These are phyloP conservation scores for Neospora caninum DNA, from an alignment of 169 alveolate species.

Conservation along the genomic window DNA sequence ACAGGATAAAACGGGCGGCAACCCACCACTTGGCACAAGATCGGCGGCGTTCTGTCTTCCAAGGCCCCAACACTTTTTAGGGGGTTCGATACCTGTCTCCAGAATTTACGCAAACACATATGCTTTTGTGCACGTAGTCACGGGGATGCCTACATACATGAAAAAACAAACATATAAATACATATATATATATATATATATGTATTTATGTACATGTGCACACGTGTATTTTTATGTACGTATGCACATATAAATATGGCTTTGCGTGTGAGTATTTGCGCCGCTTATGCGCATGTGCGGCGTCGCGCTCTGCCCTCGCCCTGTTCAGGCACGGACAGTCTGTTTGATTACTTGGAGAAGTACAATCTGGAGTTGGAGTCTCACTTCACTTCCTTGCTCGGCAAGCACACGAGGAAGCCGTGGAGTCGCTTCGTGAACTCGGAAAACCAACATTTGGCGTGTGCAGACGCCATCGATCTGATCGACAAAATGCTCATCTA, in stretches of 20 bases:
- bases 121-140: no score
- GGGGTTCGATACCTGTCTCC: no score
- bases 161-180: background rate
- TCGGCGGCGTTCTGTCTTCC: no score
- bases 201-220: no score
- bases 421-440: slow-evolving; percentile 93
- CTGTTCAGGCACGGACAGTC: slow-evolving; percentile 86
- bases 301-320: slow-evolving; percentile 40
- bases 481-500: slow-evolving; percentile 95
- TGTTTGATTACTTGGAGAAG: slow-evolving; percentile 89
- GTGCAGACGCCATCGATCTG: slow-evolving; percentile 92
- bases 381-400: slow-evolving; percentile 87
- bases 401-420: slow-evolving; percentile 88
- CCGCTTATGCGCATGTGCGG: background rate
- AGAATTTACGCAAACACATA: no score
- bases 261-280: background rate
- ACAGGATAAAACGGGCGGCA: no score
- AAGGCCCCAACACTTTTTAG: no score
- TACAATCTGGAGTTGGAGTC: slow-evolving; percentile 85
- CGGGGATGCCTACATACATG: background rate
- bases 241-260: background rate
- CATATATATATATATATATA: no score
- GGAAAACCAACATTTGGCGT: slow-evolving; percentile 90
- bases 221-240: background rate
- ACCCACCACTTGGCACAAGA: no score